Evolutionary conservation across 179 eudicot species (phyloP).

Genomic region (Nepenthes alata): DNA sequence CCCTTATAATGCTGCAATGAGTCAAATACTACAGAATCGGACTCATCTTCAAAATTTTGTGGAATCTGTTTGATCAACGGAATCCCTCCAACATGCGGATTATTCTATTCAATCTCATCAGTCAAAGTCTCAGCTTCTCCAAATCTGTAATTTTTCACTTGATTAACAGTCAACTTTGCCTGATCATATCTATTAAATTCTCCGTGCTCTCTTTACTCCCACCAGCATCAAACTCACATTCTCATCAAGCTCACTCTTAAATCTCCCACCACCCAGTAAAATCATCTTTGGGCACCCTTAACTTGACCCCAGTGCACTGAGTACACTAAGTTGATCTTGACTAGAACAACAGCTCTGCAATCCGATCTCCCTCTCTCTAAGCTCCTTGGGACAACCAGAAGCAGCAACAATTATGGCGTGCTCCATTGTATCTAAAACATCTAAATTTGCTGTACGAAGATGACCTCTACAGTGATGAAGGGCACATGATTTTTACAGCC

Average conservation of each 20-base stretch:
- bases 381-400: slow-evolving; percentile 68
- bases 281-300: background rate
- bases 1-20: slow-evolving; percentile 31
- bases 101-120: slow-evolving; percentile 67
- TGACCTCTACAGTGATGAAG: slow-evolving; percentile 57
- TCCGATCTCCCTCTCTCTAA: slow-evolving; percentile 44
- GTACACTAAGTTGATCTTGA: slow-evolving; percentile 41
- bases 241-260: slow-evolving; percentile 14
- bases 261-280: slow-evolving; percentile 9
- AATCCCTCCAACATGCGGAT: slow-evolving; percentile 48
- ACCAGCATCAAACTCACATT: background rate
- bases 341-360: slow-evolving; percentile 61
- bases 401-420: slow-evolving; percentile 70
- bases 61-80: slow-evolving; percentile 69
- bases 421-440: slow-evolving; percentile 71
- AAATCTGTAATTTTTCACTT: slow-evolving; percentile 38
- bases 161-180: slow-evolving; percentile 21
- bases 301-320: slow-evolving; percentile 53
- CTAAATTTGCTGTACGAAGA: slow-evolving; percentile 43
- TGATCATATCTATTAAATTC: slow-evolving; percentile 17
- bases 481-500: slow-evolving; percentile 11
- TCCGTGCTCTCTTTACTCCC: slow-evolving; percentile 62
- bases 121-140: slow-evolving; percentile 86
- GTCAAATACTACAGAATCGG: slow-evolving; percentile 55
- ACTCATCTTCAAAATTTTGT: slow-evolving; percentile 54